These are phyloP conservation scores for Perilla frutescens DNA, from an alignment of 257 asterid species.

Conservation along the genomic window DNA sequence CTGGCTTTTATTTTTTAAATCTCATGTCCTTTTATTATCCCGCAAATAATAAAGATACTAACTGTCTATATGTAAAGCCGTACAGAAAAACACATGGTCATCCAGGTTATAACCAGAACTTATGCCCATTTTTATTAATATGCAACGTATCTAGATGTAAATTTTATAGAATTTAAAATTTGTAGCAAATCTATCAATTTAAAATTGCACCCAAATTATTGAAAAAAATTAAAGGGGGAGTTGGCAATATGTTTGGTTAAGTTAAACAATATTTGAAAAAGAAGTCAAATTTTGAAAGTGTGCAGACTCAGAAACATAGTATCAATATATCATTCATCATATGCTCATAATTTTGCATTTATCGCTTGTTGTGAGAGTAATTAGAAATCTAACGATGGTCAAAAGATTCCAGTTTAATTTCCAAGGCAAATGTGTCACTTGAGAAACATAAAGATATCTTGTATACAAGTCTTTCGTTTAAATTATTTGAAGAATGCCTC, in stretches of 20 bases:
- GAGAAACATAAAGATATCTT: too few species aligned
- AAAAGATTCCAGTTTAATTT: too few species aligned
- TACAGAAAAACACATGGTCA: conserved; percentile 35
- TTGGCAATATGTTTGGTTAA: conserved; percentile 4
- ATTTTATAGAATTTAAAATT: not conserved
- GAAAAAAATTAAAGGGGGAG: not conserved
- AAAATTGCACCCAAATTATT: not conserved
- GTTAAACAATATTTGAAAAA: conserved; percentile 16
- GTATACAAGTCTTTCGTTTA: too few species aligned
- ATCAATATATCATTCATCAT: not conserved
- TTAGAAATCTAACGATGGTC: too few species aligned
- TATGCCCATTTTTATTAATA: conserved; percentile 23
- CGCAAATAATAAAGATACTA: not conserved
- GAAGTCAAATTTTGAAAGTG: conserved; percentile 29
- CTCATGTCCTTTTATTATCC: not conserved
- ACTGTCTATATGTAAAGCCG: not conserved
- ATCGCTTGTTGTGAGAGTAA: not conserved
- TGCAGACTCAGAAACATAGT: not conserved
- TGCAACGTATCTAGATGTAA: conserved; percentile 36
- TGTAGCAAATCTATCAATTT: conserved; percentile 11
- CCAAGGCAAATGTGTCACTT: too few species aligned
- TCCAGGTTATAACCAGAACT: conserved; percentile 27
- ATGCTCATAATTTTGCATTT: conserved; percentile 4
- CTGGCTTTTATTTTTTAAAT: not conserved
- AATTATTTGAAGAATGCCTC: too few species aligned